Base-by-base conservation (phyloP, 768 basidiomycete genomes). In the Pleurotus djamor region DNA sequence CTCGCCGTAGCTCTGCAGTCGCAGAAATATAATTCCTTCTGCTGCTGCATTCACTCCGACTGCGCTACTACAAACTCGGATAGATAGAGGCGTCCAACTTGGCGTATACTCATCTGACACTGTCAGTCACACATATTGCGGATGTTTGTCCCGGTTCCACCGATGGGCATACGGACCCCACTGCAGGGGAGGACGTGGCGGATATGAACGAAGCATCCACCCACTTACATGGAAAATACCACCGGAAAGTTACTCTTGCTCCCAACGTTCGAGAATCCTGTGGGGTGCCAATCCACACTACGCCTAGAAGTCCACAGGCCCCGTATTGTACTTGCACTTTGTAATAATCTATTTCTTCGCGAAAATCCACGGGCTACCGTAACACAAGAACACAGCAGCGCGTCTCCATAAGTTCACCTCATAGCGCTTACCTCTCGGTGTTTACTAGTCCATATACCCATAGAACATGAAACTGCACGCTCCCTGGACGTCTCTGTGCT, bases 131-230 rank as follows among this genome's bases (percentile, higher is more conserved):
- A 45, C 54, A 56, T 56, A 17, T 28, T 43, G 41, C 54, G 54
- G 54, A 56, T 43, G 54, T 56, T 44, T 56, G 54, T 56, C 54
- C 54, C 54, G 54, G 54, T 56, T 56, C 54, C 38, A 56, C 54
- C 54, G 54, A 56, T 56, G 54, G 54, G 54, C 54, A 56, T 56
- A 56, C 54, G 54, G 44, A 56, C 36, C 47, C 52, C 52, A 54
- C 36, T 54, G 54, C 54, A 56, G 54, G 54, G 54, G 54, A 44
- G 51, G 12, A 38, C 54, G 54, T 56, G 52, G 52, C 52, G 52
- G 52, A 54, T 54, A 54, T 54, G 52, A 54, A 54, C 10, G 47
- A 48, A 54, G 52, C 52, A 36, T 37, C 52, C 35, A 33, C 52
- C 35, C 28, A 28, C 52, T 41, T 41, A 35, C 28, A 35, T 56